phyloP scores from a whole-genome alignment of 2,329 filamentous ascomycete species.

The Lachnellula subtilissima region DNA sequence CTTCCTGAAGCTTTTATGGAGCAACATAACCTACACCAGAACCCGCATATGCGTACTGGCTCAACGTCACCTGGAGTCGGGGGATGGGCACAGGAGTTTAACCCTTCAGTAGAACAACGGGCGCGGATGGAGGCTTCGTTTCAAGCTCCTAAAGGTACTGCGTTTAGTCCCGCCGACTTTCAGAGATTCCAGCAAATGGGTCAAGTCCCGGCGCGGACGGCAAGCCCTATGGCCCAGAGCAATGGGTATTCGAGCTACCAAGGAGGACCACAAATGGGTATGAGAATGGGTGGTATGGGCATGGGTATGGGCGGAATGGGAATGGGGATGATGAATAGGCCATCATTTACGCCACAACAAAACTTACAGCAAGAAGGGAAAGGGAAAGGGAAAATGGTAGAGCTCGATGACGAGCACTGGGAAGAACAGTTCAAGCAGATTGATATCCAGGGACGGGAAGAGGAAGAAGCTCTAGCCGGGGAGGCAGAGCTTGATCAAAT shows the following conservation, averaged over 20 bases:
- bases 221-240: conserved; percentile 49
- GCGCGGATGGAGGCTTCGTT: conserved; percentile 68
- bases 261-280: conserved; percentile 47
- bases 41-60: conserved; percentile 22
- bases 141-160: conserved; percentile 51
- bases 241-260: conserved; percentile 48
- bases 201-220: conserved; percentile 51
- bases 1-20: conserved; percentile 39
- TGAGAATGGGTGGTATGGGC: conserved; percentile 47
- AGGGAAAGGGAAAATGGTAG: conserved; percentile 89
- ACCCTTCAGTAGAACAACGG: conserved; percentile 50
- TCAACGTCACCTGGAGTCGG: conserved; percentile 37
- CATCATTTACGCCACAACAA: conserved; percentile 37
- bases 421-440: conserved; percentile 93
- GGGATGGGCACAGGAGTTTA: conserved; percentile 61
- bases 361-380: conserved; percentile 48
- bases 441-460: conserved; percentile 55
- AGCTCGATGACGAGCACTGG: conserved; percentile 91
- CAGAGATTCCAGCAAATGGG: conserved; percentile 76
- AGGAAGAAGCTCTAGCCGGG: conserved; percentile 35
- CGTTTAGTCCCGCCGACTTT: conserved; percentile 81
- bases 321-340: conserved; percentile 43
- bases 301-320: conserved; percentile 38
- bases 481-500: conserved; percentile 74
- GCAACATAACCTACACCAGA: conserved; percentile 30